A percentile compares a stretch with the other conserved stretches of the same genome.
Evolutionary conservation across 768 basidiomycete species (phyloP).

Genomic region (Grammothele lineata): DNA sequence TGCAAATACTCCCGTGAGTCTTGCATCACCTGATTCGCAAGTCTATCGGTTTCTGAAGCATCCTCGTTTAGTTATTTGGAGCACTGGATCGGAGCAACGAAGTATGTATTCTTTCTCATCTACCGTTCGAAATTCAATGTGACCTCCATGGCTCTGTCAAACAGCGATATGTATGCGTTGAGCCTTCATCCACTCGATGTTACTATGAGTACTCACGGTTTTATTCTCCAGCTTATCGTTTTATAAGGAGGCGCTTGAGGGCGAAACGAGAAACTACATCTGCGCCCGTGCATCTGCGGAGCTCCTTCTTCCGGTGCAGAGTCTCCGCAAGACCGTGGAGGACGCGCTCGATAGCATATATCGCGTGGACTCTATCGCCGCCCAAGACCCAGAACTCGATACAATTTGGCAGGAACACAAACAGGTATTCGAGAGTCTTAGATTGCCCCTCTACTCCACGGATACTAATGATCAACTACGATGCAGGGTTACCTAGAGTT

Average conservation of each 20-base stretch:
- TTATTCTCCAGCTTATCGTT: slow-evolving; percentile 13
- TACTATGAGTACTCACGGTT: neutral
- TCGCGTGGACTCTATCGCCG: neutral
- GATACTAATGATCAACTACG: neutral
- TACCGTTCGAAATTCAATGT: neutral
- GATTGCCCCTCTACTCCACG: no score
- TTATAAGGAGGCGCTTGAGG: slow-evolving; percentile 18
- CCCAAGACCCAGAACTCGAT: neutral
- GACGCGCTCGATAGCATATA: slow-evolving; percentile 2
- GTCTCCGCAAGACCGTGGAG: slow-evolving; percentile 5
- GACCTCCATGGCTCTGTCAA: neutral
- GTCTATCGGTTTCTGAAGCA: no score
- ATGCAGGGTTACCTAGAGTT: neutral
- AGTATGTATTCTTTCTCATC: slow-evolving; percentile 8
- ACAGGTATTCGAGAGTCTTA: neutral
- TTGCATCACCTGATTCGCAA: no score
- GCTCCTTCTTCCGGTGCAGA: neutral
- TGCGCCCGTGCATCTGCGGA: slow-evolving; percentile 10
- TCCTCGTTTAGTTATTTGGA: slow-evolving; percentile 5
- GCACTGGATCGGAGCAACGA: slow-evolving; percentile 6
- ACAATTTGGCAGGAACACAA: neutral
- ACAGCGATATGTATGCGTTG: slow-evolving; percentile 11
- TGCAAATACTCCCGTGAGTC: slow-evolving; percentile 35
- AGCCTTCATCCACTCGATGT: no score
- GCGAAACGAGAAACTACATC: slow-evolving; percentile 17